phyloP scores from a whole-genome alignment of 495 filamentous ascomycete genomes.

The Penicillium nucicola region DNA sequence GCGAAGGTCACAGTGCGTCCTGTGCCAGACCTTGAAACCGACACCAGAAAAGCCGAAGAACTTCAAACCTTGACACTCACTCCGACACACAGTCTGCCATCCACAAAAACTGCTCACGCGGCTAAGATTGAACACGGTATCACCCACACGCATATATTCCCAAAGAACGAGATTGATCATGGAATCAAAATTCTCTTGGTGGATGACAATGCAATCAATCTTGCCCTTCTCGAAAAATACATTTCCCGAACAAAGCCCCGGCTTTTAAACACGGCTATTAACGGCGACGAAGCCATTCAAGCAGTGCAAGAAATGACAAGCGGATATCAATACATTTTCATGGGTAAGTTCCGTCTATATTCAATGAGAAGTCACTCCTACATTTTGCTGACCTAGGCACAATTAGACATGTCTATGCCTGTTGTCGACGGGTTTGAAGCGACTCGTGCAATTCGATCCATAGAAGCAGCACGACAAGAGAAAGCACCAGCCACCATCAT shows the following conservation, averaged over 20 bases:
- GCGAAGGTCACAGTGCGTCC: too few species aligned
- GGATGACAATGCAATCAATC: slow-evolving; percentile 65
- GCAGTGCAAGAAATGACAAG: slow-evolving; percentile 12
- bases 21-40: too few species aligned
- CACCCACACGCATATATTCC: too few species aligned
- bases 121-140: not conserved
- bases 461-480: slow-evolving; percentile 35
- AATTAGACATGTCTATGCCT: slow-evolving; percentile 60
- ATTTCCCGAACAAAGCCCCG: slow-evolving; percentile 34
- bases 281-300: slow-evolving; percentile 37
- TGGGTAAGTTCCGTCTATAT: slow-evolving; percentile 22
- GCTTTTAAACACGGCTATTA: slow-evolving; percentile 28
- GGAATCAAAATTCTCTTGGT: slow-evolving; percentile 49
- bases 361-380: not conserved
- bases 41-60: too few species aligned
- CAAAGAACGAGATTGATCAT: too few species aligned
- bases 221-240: slow-evolving; percentile 51
- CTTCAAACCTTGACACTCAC: too few species aligned
- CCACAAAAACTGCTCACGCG: not conserved
- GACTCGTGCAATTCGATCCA: slow-evolving; percentile 48
- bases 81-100: too few species aligned
- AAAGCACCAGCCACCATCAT: slow-evolving; percentile 46
- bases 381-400: not conserved
- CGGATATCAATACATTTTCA: slow-evolving; percentile 39
- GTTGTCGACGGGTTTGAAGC: slow-evolving; percentile 61